Base-by-base conservation (phyloP, 2,329 filamentous ascomycete genomes). In the Hypoxylon sp. region DNA sequence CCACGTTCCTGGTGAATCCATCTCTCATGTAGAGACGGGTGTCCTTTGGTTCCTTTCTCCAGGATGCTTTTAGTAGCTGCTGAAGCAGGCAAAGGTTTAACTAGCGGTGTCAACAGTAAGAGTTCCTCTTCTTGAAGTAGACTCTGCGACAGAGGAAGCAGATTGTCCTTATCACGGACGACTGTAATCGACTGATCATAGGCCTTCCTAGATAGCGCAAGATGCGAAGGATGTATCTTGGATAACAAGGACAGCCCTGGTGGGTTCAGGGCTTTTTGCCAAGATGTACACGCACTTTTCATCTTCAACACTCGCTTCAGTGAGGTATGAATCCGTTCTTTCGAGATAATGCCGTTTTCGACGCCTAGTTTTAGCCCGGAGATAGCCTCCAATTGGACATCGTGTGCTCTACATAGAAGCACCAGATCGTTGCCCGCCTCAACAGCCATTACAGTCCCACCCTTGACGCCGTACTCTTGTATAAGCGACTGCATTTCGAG, bases 401-500 rank as follows among this genome's bases (percentile, higher is more conserved):
- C 90, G 73, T 94, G 97, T 5, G 93, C 94, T 48, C 94, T 90
- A 75, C 94, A 98, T 1, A 98, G 87, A 5, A 98, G 86, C 4
- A 98, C 89, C 58, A 98, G 83, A 78, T 99, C 96, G 77, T 96
- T 98, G 13, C 96, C 96, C 32, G 96, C 95, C 78, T 97, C 96
- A 55, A 98, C 93, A 2, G 96, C 96, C 94, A 98, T 98, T 73
- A 98, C 93, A 0, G 95, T 97, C 11, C 96, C 96, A 43, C 96
- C 95, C 72, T 95, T 94, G 17, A 99, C 94, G n/a, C 95, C 95
- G 53, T 98, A 96, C 74, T 98, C 97, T 76, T 97, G 93, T 70
- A 93, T 96, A 7, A 98, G 86, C 0, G 94, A 94, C 76, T 98
- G 94, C 95, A 98, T 98, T 78, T 98, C 95, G 6, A 98, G 82